Base-by-base conservation (phyloP, 2,329 filamentous ascomycete genomes). In the Phialophora expanda region DNA sequence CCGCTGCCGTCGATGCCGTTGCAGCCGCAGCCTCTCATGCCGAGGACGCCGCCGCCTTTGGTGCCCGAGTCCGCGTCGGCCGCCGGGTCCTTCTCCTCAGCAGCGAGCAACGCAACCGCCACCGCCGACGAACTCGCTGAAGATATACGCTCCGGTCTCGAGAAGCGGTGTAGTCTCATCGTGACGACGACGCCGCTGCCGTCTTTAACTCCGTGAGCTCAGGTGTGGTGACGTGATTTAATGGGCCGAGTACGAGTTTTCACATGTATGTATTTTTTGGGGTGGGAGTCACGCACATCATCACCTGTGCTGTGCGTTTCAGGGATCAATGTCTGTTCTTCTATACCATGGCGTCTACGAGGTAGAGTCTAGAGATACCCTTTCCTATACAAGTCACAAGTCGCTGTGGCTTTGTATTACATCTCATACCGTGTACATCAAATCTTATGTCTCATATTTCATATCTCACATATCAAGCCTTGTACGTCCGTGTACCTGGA, bases 131-230 rank as follows among this genome's bases (percentile, higher is more conserved):
- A n/a, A n/a, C 17, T 20, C 17, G 53, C 28, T 28, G 24, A n/a
- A 9, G 24, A 28, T 4, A 17, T 55, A 4, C 53, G 34, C 3
- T 55, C 53, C 14, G 17, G 26, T 22, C 53, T 55, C 12, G 53
- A 55, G 53, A 55, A 55, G 53, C 24, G 53, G 26, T 55, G 34
- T 55, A 55, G 53, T 34, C 28, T 55, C 9, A 34, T 28, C 22
- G 34, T 34, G 3, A 51, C 20, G 17, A 51, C 4, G 11, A 22
- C 22, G 9, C 2, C 22, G 26, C 4, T n/a, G n/a, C n/a, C 20
- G 20, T 22, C 20, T 8, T 24, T 5, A 5, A 51, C 48, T 12
- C 48, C 20, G 4, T 53, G 9, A 9, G 30, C 7, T 9, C 30
- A 51, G 38, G 12, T n/a, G 38, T 2, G 14, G 38, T n/a, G 38